phyloP scores from a whole-genome alignment of 345 rosid species.

The Nephelium lappaceum region DNA sequence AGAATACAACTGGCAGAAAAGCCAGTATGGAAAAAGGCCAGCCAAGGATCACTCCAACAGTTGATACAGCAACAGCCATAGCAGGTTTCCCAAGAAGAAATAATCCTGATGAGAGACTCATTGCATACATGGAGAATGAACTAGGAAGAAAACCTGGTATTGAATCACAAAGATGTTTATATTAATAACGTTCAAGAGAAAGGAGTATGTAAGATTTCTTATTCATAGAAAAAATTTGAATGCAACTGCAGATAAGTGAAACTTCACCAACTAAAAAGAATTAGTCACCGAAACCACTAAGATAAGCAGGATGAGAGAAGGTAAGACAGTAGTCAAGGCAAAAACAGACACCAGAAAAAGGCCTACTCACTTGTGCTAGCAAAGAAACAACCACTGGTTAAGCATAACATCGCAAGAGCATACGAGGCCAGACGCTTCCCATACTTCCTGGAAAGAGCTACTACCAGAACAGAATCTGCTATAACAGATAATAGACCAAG shows the following conservation, averaged over 20 bases:
- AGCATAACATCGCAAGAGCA: conserved; percentile 92
- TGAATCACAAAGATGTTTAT: background rate
- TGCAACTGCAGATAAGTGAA: background rate
- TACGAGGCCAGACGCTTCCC: conserved; percentile 93
- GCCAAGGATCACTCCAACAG: conserved; percentile 85
- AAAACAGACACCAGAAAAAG: background rate
- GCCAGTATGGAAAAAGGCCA: conserved; percentile 97
- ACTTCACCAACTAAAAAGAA: conserved; percentile 5
- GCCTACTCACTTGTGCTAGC: conserved; percentile 91
- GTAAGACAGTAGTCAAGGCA: background rate
- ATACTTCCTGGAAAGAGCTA: conserved; percentile 86
- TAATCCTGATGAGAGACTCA: conserved; percentile 90
- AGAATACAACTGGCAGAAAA: conserved; percentile 78
- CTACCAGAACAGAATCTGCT: conserved; percentile 80
- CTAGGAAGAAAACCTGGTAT: conserved; percentile 91
- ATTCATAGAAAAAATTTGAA: background rate
- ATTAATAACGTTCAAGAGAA: conserved; percentile 11
- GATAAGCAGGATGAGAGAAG: conserved; percentile 5
- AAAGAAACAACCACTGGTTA: conserved; percentile 98
- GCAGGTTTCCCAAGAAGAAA: conserved; percentile 81
- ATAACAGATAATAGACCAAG: conserved; percentile 81
- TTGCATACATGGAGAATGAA: conserved; percentile 97
- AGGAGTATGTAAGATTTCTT: background rate
- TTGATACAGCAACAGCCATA: conserved; percentile 76
- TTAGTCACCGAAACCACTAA: background rate